Evolutionary conservation across 2,329 filamentous ascomycete species (phyloP).

Genomic region (Diplodia scrobiculata): DNA sequence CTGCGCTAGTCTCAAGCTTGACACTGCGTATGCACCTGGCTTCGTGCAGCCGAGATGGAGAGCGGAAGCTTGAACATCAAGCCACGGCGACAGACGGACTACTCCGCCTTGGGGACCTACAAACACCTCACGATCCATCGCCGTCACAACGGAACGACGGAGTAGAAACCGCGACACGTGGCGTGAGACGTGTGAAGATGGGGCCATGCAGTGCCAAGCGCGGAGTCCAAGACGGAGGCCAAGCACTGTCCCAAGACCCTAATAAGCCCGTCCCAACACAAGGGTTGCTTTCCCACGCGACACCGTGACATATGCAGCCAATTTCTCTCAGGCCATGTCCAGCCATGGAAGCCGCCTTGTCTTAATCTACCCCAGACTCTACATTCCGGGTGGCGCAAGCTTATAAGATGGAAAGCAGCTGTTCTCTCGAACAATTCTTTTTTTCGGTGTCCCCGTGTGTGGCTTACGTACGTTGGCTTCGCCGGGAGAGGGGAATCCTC

Average conservation of each 20-base stretch:
- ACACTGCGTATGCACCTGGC: background rate
- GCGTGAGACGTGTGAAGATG: background rate
- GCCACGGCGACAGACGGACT: background rate
- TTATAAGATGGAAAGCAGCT: no score
- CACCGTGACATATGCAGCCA: background rate
- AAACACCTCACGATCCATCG: background rate
- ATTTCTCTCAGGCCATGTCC: background rate
- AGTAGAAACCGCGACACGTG: background rate
- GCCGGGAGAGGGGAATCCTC: no score
- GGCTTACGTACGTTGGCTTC: no score
- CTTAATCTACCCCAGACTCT: background rate
- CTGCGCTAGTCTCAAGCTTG: background rate
- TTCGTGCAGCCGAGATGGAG: background rate
- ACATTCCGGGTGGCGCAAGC: no score
- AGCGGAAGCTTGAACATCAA: background rate
- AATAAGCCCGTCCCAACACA: slow-evolving; percentile 16
- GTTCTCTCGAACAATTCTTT: no score
- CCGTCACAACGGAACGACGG: background rate
- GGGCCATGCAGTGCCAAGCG: slow-evolving; percentile 17
- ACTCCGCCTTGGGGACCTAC: background rate
- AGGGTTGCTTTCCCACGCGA: background rate
- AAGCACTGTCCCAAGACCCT: slow-evolving; percentile 14
- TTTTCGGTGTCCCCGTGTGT: background rate
- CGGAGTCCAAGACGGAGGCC: slow-evolving; percentile 25
- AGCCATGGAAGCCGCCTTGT: background rate